Conservation (phyloP, 2,329 filamentous ascomycete species). For the Fusarium dimerum region DNA sequence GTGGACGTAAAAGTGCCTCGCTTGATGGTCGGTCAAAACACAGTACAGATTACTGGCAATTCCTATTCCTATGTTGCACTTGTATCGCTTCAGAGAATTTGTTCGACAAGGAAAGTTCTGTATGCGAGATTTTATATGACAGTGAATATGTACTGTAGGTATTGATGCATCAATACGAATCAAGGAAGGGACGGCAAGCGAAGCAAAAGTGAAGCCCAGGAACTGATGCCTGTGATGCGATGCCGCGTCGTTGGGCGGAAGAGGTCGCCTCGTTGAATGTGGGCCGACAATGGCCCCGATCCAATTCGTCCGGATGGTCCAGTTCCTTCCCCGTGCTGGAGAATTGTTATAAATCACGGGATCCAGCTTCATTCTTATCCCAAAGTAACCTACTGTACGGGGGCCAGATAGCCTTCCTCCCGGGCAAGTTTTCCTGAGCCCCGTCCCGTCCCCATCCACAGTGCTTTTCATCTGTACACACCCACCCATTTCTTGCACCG, state of each 20-base stretch:
- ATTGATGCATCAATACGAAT: too few relatives aligned
- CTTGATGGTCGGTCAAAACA: too few relatives aligned
- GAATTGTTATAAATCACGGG: slow-evolving; percentile 27
- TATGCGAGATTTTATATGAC: too few relatives aligned
- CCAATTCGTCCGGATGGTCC: slow-evolving; percentile 31
- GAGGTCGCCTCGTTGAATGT: slow-evolving; percentile 15
- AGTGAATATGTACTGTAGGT: too few relatives aligned
- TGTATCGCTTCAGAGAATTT: too few relatives aligned
- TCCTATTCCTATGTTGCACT: too few relatives aligned
- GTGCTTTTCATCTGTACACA: not conserved
- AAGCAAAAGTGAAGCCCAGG: not conserved
- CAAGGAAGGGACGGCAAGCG: too few relatives aligned
- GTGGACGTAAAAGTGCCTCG: too few relatives aligned
- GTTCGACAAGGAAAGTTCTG: too few relatives aligned
- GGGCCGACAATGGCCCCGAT: slow-evolving; percentile 18
- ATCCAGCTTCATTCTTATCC: slow-evolving; percentile 13
- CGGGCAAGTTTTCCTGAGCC: too few relatives aligned
- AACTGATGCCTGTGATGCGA: not conserved
- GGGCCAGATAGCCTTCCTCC: too few relatives aligned
- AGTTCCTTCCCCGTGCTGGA: slow-evolving; percentile 28
- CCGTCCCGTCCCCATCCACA: not conserved
- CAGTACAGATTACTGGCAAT: too few relatives aligned
- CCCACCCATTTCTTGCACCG: not conserved
- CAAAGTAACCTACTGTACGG: slow-evolving; percentile 3
- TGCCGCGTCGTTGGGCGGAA: not conserved